Percentiles rank a stretch among this genome's conserved stretches.
phyloP scores from a whole-genome alignment of 768 basidiomycete species.

The Leucocoprinus sp. region DNA sequence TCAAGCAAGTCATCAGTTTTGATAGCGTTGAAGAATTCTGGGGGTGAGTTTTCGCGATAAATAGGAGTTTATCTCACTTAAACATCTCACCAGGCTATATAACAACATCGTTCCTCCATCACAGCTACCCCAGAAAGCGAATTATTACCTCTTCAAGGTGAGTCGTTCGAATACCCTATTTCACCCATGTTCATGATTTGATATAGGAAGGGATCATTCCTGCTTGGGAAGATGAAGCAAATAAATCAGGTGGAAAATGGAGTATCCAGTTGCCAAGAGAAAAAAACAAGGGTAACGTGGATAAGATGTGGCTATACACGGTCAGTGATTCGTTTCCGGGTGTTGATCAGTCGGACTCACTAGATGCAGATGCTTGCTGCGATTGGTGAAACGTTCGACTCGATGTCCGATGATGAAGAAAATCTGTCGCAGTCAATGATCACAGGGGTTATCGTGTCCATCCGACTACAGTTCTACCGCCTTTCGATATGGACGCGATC shows the following conservation, averaged over 20 bases:
- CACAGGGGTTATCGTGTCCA: slow-evolving; percentile 93
- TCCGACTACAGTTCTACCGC: slow-evolving; percentile 92
- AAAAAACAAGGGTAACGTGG: slow-evolving; percentile 77
- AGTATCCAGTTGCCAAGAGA: slow-evolving; percentile 95
- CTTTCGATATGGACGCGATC: slow-evolving; percentile 96
- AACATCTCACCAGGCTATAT: slow-evolving; percentile 52
- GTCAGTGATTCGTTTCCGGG: slow-evolving; percentile 35
- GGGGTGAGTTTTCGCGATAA: slow-evolving; percentile 54
- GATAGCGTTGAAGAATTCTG: slow-evolving; percentile 99
- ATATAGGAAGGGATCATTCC: slow-evolving; percentile 88
- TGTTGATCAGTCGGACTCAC: slow-evolving; percentile 6
- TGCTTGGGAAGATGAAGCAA: slow-evolving; percentile 96
- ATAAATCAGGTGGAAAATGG: slow-evolving; percentile 98
- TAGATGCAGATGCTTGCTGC: slow-evolving; percentile 89
- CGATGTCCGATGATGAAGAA: slow-evolving; percentile 51
- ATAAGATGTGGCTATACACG: slow-evolving; percentile 98
- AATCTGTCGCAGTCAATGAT: slow-evolving; percentile 50
- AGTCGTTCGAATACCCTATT: slow-evolving; percentile 17
- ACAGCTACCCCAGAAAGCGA: slow-evolving; percentile 89
- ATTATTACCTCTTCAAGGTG: slow-evolving; percentile 98
- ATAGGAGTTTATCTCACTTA: slow-evolving; percentile 15
- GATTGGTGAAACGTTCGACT: slow-evolving; percentile 98
- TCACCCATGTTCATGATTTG: not conserved
- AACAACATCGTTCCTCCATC: slow-evolving; percentile 98
- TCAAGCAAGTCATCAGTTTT: slow-evolving; percentile 92